These are phyloP conservation scores for Penicillium corylophilum DNA, from an alignment of 2,329 filamentous ascomycete species.

Conservation along the genomic window DNA sequence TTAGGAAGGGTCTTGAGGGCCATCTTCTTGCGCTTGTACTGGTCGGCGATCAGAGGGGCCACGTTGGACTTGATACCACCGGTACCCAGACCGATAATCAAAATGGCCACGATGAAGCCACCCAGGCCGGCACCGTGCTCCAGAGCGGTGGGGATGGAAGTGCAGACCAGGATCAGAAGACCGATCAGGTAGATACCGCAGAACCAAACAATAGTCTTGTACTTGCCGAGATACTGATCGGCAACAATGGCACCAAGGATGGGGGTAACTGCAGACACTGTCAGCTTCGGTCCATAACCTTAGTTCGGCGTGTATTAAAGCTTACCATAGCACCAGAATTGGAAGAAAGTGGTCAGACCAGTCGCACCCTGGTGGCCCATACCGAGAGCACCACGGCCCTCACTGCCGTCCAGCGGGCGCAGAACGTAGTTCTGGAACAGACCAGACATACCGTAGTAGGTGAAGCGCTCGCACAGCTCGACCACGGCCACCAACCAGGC, in stretches of 20 bases:
- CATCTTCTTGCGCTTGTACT: conserved; percentile 61
- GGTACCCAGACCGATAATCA: conserved; percentile 65
- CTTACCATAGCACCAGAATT: conserved; percentile 55
- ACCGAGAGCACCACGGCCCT: conserved; percentile 44
- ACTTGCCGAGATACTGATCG: conserved; percentile 62
- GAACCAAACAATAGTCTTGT: conserved; percentile 59
- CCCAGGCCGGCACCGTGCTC: conserved; percentile 52
- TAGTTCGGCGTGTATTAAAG: neutral
- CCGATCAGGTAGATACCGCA: conserved; percentile 59
- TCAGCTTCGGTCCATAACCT: conserved; percentile 1
- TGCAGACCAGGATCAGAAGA: conserved; percentile 55
- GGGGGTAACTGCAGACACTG: conserved; percentile 47
- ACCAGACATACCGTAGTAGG: conserved; percentile 57
- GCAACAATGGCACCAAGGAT: conserved; percentile 59
- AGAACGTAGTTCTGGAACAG: conserved; percentile 59
- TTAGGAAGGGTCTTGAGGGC: conserved; percentile 43
- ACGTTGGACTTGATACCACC: conserved; percentile 70
- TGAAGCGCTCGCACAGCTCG: conserved; percentile 59
- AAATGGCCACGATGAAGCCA: conserved; percentile 56
- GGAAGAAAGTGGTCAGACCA: conserved; percentile 53
- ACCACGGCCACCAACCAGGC: conserved; percentile 59
- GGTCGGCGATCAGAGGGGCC: conserved; percentile 61
- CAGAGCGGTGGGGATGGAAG: conserved; percentile 54
- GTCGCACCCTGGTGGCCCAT: conserved; percentile 49
- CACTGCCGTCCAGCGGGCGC: conserved; percentile 39